A percentile compares a stretch with the other conserved stretches of the same genome.
phyloP scores from a whole-genome alignment of 2,329 filamentous ascomycete species.

The Epichloe sp. region DNA sequence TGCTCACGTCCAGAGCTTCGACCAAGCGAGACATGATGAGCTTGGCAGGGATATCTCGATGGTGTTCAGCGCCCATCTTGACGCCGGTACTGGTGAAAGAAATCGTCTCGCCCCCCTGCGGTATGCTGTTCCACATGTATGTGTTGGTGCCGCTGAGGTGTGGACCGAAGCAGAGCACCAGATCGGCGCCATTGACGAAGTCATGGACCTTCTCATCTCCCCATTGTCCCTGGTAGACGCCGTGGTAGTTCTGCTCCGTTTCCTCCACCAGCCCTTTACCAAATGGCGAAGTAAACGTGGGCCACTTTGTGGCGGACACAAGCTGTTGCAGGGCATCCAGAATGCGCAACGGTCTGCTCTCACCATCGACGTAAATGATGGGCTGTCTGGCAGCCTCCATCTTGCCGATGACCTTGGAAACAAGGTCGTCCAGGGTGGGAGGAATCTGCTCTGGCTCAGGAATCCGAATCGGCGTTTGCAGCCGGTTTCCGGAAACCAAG shows the following conservation, averaged over 20 bases:
- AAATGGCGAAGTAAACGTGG: constrained; percentile 32
- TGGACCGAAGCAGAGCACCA: constrained; percentile 33
- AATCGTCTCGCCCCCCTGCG: constrained; percentile 19
- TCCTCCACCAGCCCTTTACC: constrained; percentile 39
- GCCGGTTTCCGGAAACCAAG: constrained; percentile 18
- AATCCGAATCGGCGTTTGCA: constrained; percentile 10
- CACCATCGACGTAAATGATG: constrained; percentile 38
- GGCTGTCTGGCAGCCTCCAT: constrained; percentile 33
- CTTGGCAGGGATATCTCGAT: constrained; percentile 16
- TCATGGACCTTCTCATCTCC: constrained; percentile 20
- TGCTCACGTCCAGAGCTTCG: constrained; percentile 11
- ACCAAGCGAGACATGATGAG: constrained; percentile 12
- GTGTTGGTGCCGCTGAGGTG: constrained; percentile 34
- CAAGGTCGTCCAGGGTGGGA: constrained; percentile 13
- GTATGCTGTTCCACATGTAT: constrained; percentile 23
- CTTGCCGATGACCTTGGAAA: constrained; percentile 24
- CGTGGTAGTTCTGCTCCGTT: constrained; percentile 31
- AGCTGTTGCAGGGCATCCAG: constrained; percentile 28
- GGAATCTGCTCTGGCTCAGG: constrained; percentile 3
- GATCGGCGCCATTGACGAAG: constrained; percentile 28
- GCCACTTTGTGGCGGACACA: constrained; percentile 29
- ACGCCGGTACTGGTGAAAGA: constrained; percentile 20
- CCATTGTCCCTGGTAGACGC: constrained; percentile 32
- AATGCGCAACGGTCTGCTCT: constrained; percentile 29
- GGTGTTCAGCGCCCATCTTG: constrained; percentile 16